Evolutionary conservation across 352 stramenopile genomes (phyloP), one percentile per base, ranked within the genome.

Genomic region (Globisporangium paddicum): DNA sequence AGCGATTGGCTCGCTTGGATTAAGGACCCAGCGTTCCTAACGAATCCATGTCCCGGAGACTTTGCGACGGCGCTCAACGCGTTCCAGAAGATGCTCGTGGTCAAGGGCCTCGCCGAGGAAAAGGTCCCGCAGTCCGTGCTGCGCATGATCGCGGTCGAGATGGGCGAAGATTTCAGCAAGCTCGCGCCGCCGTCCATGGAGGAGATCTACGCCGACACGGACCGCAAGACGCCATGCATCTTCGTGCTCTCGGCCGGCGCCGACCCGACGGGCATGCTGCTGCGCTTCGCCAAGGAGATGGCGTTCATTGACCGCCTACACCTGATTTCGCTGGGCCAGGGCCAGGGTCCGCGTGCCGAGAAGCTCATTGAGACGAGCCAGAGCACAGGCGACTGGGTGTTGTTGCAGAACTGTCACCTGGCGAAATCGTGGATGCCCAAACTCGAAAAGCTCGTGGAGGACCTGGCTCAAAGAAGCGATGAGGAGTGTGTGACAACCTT

Each of bases 391-490:
- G 93, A 98, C 73, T 98, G 93, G 93, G 93, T 98, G 14, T 56
- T 98, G 40, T 67, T 98, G 8, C 93, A 98, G 52, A 98, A 98
- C 55, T 98, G 93, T 64, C 95, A 98, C 62, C 73, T 98, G 8
- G 93, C 93, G 10, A 97, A 97, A 54, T 95, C 79, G 18, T 98
- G 93, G 93, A 97, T 98, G 88, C 88, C 89, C 2, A 89, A 87
- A 19, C 72, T 98, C 13, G 93, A 98, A 65, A 87, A 87, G 32
- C 90, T 98, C 21, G 84, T 98, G 2, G 86, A 97, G 21, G 86
- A 89, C 13, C 75, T 97, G 42, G 82, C 72, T 1, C 76, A 89
- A 30, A 64, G 74, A 8, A 47, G 60, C 5, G 72, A 84, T 10
- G 74, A 86, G 9, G 66, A 79, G 40, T 84, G 79, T 30, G 58